Percentiles rank a stretch among this genome's conserved stretches.
Evolutionary conservation across 306 rosid genomes (phyloP).

Genomic region (Rosa lucieae): DNA sequence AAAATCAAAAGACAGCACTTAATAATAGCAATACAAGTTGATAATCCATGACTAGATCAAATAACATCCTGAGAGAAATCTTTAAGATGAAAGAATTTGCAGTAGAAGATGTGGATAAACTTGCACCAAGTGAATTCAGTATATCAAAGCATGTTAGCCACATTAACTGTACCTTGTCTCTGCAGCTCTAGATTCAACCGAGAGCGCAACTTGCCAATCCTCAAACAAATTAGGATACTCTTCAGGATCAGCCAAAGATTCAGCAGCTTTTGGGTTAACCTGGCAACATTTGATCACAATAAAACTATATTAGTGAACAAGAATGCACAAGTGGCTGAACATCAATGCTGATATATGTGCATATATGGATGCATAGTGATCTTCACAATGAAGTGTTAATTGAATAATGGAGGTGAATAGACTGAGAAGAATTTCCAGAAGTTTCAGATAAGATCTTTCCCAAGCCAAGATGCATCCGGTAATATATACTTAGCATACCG

Average conservation of each 20-base stretch:
- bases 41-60: neutral
- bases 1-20: conserved; percentile 21
- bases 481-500: neutral
- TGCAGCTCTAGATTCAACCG: conserved; percentile 76
- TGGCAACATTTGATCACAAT: conserved; percentile 28
- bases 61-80: neutral
- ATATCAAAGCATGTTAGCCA: neutral
- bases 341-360: neutral
- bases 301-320: neutral
- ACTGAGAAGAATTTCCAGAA: neutral
- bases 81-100: neutral
- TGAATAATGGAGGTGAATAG: too few relatives aligned
- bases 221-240: conserved; percentile 95
- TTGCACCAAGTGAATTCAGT: neutral
- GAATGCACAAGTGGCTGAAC: neutral
- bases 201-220: conserved; percentile 96
- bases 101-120: neutral
- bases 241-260: conserved; percentile 96
- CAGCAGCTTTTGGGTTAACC: conserved; percentile 97
- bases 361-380: neutral
- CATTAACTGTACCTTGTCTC: conserved; percentile 55
- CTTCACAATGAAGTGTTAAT: neutral
- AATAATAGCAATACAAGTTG: conserved; percentile 3
- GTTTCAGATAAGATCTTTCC: neutral
- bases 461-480: neutral